These are phyloP conservation scores for Antrodiella citrinella DNA, from an alignment of 768 basidiomycete species.

Conservation along the genomic window DNA sequence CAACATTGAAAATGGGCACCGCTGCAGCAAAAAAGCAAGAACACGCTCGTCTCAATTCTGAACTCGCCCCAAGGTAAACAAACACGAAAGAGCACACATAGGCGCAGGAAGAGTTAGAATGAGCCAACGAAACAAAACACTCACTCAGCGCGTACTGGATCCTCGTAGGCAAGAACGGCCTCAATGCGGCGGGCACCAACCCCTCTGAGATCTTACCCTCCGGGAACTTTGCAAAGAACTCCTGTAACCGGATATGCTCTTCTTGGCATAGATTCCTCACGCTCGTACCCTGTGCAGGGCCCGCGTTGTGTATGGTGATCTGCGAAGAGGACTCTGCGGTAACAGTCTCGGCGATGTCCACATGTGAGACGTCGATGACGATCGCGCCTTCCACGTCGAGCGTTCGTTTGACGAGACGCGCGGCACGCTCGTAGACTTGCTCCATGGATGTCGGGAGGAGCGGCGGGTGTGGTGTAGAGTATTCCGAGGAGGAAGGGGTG, in stretches of 20 bases:
- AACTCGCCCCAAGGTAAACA: not conserved
- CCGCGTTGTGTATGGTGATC: conserved; percentile 64
- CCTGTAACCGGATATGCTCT: conserved; percentile 67
- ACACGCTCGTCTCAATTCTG: not conserved
- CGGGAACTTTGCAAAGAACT: conserved; percentile 71
- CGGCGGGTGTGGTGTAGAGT: not conserved
- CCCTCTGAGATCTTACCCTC: conserved; percentile 87
- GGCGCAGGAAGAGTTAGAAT: not conserved
- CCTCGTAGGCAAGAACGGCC: conserved; percentile 70
- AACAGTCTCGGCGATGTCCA: conserved; percentile 75
- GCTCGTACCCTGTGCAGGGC: conserved; percentile 42
- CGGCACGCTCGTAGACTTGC: conserved; percentile 83
- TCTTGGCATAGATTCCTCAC: conserved; percentile 44
- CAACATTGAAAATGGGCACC: conserved; percentile 89
- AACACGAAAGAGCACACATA: not conserved
- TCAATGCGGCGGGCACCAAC: conserved; percentile 74
- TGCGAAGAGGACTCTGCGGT: conserved; percentile 52
- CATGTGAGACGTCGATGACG: conserved; percentile 88
- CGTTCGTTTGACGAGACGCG: conserved; percentile 81
- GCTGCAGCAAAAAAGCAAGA: conserved; percentile 38
- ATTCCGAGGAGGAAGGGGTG: not conserved
- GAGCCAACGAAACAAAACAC: conserved; percentile 20
- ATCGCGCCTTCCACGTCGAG: conserved; percentile 89
- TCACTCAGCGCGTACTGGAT: conserved; percentile 85
- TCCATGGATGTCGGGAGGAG: conserved; percentile 53